phyloP scores from a whole-genome alignment of 2,329 filamentous ascomycete species.

The Paramyrothecium roridum region DNA sequence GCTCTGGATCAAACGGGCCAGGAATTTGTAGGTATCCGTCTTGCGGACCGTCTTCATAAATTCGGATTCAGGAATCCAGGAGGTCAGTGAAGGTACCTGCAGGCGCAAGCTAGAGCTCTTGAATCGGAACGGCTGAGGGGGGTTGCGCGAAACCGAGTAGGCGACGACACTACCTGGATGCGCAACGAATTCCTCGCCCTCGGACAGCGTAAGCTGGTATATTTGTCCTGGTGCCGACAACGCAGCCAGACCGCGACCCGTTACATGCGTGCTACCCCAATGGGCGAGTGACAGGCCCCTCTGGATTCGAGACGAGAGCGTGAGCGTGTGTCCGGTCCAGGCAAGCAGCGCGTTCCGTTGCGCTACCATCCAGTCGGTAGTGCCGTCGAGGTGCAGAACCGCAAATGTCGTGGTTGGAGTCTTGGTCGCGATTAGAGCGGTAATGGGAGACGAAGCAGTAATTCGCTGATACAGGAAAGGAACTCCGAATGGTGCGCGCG shows the following conservation, averaged over 20 bases:
- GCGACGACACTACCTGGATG: slow-evolving; percentile 91
- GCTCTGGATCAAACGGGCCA: slow-evolving; percentile 62
- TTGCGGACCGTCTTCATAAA: slow-evolving; percentile 72
- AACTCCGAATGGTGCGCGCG: slow-evolving; percentile 75
- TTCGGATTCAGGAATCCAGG: slow-evolving; percentile 64
- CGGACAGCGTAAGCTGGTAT: slow-evolving; percentile 76
- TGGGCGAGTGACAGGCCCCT: slow-evolving; percentile 73
- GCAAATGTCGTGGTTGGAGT: slow-evolving; percentile 83
- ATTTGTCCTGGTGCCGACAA: slow-evolving; percentile 84
- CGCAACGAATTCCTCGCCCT: slow-evolving; percentile 85
- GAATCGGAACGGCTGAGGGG: slow-evolving; percentile 83
- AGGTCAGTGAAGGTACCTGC: slow-evolving; percentile 69
- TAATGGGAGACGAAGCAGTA: slow-evolving; percentile 82
- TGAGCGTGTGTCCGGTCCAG: slow-evolving; percentile 89
- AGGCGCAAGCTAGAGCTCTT: slow-evolving; percentile 72
- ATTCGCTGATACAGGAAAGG: slow-evolving; percentile 95
- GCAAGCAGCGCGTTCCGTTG: slow-evolving; percentile 88
- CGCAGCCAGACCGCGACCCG: slow-evolving; percentile 81
- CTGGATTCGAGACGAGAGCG: slow-evolving; percentile 72
- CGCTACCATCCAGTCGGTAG: slow-evolving; percentile 90
- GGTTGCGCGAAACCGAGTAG: slow-evolving; percentile 72
- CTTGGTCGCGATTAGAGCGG: slow-evolving; percentile 83
- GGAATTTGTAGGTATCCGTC: slow-evolving; percentile 68
- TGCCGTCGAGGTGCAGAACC: slow-evolving; percentile 85
- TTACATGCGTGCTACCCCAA: slow-evolving; percentile 88